A percentile compares a stretch with the other conserved stretches of the same genome.
These are phyloP conservation scores for Cochlearia excelsa DNA, from an alignment of 345 rosid species.

Conservation along the genomic window DNA sequence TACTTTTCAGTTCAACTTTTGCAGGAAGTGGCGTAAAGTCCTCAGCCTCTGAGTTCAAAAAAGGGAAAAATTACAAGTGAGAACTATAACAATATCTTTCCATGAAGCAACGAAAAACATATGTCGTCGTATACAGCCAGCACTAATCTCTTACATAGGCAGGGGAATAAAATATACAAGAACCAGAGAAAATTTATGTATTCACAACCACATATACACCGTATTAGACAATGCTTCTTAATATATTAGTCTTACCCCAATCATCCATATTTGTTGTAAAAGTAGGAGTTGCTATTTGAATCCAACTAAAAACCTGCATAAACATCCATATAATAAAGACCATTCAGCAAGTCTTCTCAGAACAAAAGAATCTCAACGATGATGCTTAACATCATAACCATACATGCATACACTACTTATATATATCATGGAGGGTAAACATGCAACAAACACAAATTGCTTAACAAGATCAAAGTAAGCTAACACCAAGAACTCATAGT, in stretches of 20 bases:
- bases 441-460: too few relatives aligned
- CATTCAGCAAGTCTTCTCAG: not conserved
- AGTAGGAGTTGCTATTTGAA: slow-evolving; percentile 8
- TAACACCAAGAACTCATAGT: too few relatives aligned
- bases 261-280: slow-evolving; percentile 24
- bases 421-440: too few relatives aligned
- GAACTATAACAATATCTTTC: slow-evolving; percentile 4
- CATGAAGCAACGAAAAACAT: not conserved
- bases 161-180: too few relatives aligned
- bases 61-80: slow-evolving; percentile 12
- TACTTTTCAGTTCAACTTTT: slow-evolving; percentile 50
- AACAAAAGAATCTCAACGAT: not conserved
- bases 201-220: too few relatives aligned
- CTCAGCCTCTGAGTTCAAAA: slow-evolving; percentile 67
- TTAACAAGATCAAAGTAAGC: too few relatives aligned
- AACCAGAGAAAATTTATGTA: too few relatives aligned
- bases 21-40: slow-evolving; percentile 47
- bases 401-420: too few relatives aligned
- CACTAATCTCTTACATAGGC: not conserved
- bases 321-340: not conserved
- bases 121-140: not conserved
- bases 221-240: not conserved
- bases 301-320: slow-evolving; percentile 18
- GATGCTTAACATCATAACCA: too few relatives aligned
- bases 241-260: slow-evolving; percentile 24